Conservation (phyloP, 129 eudicot species). For the Tanacetum coccineum region DNA sequence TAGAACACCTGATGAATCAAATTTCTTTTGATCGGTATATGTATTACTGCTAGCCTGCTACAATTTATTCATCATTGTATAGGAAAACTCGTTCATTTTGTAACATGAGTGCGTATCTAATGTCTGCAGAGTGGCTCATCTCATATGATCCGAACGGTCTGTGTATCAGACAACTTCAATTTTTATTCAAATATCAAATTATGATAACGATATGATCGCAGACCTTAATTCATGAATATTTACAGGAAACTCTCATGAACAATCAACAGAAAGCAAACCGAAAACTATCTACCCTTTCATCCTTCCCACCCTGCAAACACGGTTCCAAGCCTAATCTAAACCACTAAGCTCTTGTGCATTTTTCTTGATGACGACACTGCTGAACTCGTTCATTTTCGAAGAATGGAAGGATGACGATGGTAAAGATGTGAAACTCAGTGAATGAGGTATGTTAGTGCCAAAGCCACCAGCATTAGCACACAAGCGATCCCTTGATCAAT, state of each 20-base stretch:
- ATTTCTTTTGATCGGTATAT: too few species aligned
- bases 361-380: slow-evolving; percentile 3
- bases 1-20: too few species aligned
- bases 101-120: too few species aligned
- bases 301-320: slow-evolving; percentile 15
- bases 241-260: slow-evolving; percentile 14
- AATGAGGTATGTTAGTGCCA: slow-evolving; percentile 67
- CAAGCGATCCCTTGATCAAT: slow-evolving; percentile 80
- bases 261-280: slow-evolving; percentile 13
- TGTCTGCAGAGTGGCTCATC: too few species aligned
- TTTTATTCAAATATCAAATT: neutral
- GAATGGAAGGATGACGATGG: slow-evolving; percentile 19
- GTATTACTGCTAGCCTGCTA: too few species aligned
- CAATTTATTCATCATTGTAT: too few species aligned
- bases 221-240: slow-evolving; percentile 11
- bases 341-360: neutral
- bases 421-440: slow-evolving; percentile 33
- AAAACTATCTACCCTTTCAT: slow-evolving; percentile 17
- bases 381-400: neutral
- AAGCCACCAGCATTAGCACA: slow-evolving; percentile 66
- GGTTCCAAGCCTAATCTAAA: slow-evolving; percentile 8
- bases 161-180: too few species aligned
- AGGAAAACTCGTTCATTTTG: too few species aligned
- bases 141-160: too few species aligned
- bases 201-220: neutral